phyloP scores from a whole-genome alignment of 129 eudicot genomes.

The Deinandra increscens region DNA sequence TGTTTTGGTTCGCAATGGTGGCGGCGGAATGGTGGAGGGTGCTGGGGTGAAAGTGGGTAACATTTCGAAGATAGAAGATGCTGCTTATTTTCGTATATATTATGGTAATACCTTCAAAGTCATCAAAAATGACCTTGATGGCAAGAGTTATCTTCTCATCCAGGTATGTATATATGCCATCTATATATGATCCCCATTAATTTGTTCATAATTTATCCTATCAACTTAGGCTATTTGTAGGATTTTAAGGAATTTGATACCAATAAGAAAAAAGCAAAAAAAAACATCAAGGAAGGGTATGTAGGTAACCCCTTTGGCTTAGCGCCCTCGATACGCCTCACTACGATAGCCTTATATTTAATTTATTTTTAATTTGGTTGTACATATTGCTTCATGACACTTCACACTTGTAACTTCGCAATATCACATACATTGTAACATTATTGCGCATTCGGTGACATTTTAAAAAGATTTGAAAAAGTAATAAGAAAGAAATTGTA shows the following conservation, averaged over 20 bases:
- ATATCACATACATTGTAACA: background rate
- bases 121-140: conserved; percentile 84
- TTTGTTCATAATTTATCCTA: no score
- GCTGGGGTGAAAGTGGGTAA: conserved; percentile 59
- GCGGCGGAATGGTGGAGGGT: conserved; percentile 30
- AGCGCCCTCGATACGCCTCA: no score
- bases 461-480: background rate
- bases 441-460: background rate
- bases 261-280: no score
- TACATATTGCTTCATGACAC: background rate
- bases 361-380: no score
- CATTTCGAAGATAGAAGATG: conserved; percentile 82
- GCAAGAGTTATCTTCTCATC: conserved; percentile 92
- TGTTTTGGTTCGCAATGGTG: conserved; percentile 17
- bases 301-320: no score
- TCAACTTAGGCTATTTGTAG: no score
- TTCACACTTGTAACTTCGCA: background rate
- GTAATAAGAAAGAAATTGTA: background rate
- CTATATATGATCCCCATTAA: no score
- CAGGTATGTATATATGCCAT: conserved; percentile 77
- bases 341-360: no score
- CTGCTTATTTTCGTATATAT: conserved; percentile 62
- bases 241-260: no score
- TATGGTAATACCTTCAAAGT: conserved; percentile 95
- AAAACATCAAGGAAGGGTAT: no score